These are phyloP conservation scores for Panus rudis DNA, from an alignment of 768 basidiomycete genomes.

Conservation along the genomic window DNA sequence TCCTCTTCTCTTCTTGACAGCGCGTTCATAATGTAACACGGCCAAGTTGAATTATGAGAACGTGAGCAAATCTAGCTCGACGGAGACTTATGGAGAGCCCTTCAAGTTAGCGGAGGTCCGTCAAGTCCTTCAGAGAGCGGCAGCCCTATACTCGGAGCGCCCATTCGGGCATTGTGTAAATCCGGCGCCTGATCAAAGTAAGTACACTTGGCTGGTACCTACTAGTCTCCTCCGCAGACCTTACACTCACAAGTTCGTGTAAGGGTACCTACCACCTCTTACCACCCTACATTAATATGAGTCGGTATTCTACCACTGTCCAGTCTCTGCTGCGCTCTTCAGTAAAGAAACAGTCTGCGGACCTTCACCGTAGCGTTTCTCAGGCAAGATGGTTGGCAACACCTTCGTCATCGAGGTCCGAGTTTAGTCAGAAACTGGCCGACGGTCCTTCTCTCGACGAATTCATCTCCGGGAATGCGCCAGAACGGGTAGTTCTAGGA, in stretches of 20 bases:
- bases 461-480: conserved; percentile 59
- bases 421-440: conserved; percentile 47
- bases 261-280: neutral
- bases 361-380: conserved; percentile 20
- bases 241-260: neutral
- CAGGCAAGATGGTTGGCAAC: conserved; percentile 47
- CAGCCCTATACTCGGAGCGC: conserved; percentile 1
- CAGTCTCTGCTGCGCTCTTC: conserved; percentile 7
- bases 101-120: neutral
- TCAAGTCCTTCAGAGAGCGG: neutral
- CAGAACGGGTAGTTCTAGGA: conserved; percentile 62
- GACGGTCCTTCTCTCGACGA: conserved; percentile 74
- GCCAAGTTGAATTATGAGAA: neutral
- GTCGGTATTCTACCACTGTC: neutral
- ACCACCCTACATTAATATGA: neutral
- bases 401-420: conserved; percentile 34
- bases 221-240: too few species aligned
- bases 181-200: too few species aligned
- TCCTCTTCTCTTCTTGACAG: conserved; percentile 88
- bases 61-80: conserved; percentile 3
- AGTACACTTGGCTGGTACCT: too few species aligned
- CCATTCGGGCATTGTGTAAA: too few species aligned
- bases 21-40: conserved; percentile 54
- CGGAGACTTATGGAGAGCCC: neutral
- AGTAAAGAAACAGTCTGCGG: neutral